Evolutionary conservation across 2,329 filamentous ascomycete species (phyloP), one percentile per base, ranked within the genome.

Genomic region (Xylaria hypoxylon): DNA sequence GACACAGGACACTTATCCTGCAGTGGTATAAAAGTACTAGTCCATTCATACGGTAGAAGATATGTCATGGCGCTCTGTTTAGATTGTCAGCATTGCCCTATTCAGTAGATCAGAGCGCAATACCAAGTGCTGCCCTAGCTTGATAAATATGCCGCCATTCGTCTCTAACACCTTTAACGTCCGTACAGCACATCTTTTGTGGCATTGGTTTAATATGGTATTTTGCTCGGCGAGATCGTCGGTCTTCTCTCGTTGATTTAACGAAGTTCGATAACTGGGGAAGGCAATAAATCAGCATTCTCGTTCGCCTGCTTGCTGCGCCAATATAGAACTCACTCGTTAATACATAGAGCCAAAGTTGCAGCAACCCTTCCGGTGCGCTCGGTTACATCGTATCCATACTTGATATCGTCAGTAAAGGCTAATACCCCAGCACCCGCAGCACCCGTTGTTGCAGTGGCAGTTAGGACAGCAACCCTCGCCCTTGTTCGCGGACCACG

Each of bases 81-180:
- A 28, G 40, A 35, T 42, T 13, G 50, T 68, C 38, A 65, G 65
- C 26, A 50, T 47, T 19, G 7, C 15, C 47, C 35, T 45, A 42
- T 33, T 38, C 4, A 7, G 17, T 1, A 11, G 17, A 17, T 19
- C 11, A 7, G 10, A 55, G n/a, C 11, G 26, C 28, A 47, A 55
- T 83, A 90, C 89, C 80, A 99, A 80, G 80, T 99, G 96, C 75
- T 99, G 96, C 7, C 96, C 96, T 44, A 99, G 83, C 80, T 99
- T 99, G 78, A 99, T 98, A 74, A 98, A 99, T 70, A 99, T 97
- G 31, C 95, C 97, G 28, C 96, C 96, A 79, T 97, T 98, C 84
- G 92, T 93, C 84, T 99, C 96, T 70, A 98, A 82, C 1, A 96
- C 94, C 64, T 86, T 87, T 47, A 98, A 83, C 0, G 96, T 97